These are phyloP conservation scores for Aurifilum marmelostoma DNA, from an alignment of 2,329 filamentous ascomycete genomes.

Conservation along the genomic window DNA sequence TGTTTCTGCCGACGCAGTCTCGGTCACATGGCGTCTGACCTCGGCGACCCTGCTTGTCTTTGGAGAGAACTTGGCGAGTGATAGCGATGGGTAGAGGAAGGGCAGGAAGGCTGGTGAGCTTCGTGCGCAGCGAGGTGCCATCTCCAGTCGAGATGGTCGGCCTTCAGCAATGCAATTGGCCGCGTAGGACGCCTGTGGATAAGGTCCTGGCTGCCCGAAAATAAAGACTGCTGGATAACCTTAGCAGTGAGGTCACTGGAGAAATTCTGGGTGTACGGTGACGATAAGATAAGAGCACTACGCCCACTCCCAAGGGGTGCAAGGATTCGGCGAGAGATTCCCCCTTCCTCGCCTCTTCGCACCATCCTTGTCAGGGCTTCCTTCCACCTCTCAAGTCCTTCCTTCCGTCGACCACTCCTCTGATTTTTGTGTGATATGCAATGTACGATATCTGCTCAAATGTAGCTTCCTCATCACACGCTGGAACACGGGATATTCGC, in stretches of 20 bases:
- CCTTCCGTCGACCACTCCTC: background rate
- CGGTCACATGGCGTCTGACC: constrained; percentile 36
- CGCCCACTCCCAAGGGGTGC: constrained; percentile 6
- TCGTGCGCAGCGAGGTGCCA: constrained; percentile 47
- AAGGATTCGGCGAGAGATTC: background rate
- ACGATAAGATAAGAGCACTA: constrained; percentile 28
- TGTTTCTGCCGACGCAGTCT: constrained; percentile 34
- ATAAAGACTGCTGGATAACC: background rate
- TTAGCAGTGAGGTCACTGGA: constrained; percentile 1
- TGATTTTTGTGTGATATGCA: background rate
- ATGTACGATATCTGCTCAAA: background rate
- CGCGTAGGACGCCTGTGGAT: background rate
- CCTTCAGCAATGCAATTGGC: constrained; percentile 14
- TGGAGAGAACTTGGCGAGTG: constrained; percentile 36
- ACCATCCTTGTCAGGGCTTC: background rate
- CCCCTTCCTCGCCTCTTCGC: background rate
- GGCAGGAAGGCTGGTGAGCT: constrained; percentile 45
- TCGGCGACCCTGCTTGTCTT: constrained; percentile 34
- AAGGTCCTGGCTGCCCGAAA: too few relatives aligned
- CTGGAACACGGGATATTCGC: background rate
- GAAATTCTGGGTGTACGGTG: constrained; percentile 22
- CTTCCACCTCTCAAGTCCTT: background rate
- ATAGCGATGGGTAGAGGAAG: constrained; percentile 56
- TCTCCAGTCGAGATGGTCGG: constrained; percentile 33
- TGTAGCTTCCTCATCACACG: too few relatives aligned